These are phyloP conservation scores for Aspergillus caelatus DNA, from an alignment of 2,329 filamentous ascomycete species.

Conservation along the genomic window DNA sequence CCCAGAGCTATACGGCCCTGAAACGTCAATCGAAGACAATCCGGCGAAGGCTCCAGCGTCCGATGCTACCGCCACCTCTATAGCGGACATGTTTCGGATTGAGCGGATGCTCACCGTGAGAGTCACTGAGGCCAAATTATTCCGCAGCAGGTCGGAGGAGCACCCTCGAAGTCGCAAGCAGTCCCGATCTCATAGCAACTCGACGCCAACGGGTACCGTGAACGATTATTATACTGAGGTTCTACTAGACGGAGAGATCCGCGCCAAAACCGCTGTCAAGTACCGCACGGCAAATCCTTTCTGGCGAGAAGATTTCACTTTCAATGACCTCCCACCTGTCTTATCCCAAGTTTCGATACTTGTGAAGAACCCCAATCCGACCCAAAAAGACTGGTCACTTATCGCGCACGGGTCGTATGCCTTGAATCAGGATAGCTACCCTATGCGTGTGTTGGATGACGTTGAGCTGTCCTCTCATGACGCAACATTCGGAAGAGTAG, in stretches of 20 bases:
- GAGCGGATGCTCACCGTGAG: conserved; percentile 63
- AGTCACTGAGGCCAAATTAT: conserved; percentile 64
- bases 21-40: conserved; percentile 47
- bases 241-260: conserved; percentile 51
- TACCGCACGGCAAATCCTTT: conserved; percentile 50
- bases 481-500: conserved; percentile 62
- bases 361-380: conserved; percentile 50
- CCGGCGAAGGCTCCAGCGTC: conserved; percentile 37
- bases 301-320: conserved; percentile 53
- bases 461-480: conserved; percentile 53
- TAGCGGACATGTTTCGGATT: conserved; percentile 67
- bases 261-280: conserved; percentile 53
- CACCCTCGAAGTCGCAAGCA: conserved; percentile 36
- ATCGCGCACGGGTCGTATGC: conserved; percentile 49
- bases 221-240: conserved; percentile 54
- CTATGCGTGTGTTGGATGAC: conserved; percentile 46
- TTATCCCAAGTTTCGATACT: conserved; percentile 50
- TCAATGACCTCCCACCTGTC: conserved; percentile 51
- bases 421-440: conserved; percentile 43
- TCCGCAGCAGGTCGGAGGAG: conserved; percentile 36
- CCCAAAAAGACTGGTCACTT: conserved; percentile 54
- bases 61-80: conserved; percentile 36
- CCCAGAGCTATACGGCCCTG: conserved; percentile 83
- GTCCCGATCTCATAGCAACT: conserved; percentile 33
- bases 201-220: conserved; percentile 29